Evolutionary conservation across 495 filamentous ascomycete species (phyloP), one percentile per base, ranked within the genome.

Genomic region (Daldinia loculata): DNA sequence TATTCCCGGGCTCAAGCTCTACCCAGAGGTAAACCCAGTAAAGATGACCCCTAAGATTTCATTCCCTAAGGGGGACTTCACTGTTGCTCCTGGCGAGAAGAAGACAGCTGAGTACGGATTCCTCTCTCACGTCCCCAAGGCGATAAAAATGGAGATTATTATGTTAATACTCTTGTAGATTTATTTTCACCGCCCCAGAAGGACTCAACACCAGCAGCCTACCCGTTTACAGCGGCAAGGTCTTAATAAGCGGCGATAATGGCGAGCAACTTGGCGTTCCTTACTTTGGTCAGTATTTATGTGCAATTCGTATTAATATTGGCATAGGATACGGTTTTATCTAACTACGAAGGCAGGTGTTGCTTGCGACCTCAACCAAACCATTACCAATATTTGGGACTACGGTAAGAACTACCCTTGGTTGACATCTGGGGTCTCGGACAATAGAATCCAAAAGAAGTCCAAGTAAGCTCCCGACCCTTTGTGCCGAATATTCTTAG

Each of bases 211-310:
- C 24, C 0, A 66, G 70, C 17, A 63, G 39, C 30, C 51, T 80
- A 27, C 78, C 76, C n/a, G 61, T 79, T 34, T 80, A 80, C 39
- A 70, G 76, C 5, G 78, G 78, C 17, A 77, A 77, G 55, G 66
- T 80, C 26, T 34, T 74, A 8, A 57, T 80, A 60, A 76, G 63
- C 4, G 67, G 75, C 17, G 52, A 59, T 45, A 80, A 78, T 36
- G 78, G 75, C 19, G 78, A 80, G 43, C 43, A 76, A 4, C 66
- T 79, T 8, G 69, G 66, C 3, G 57, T 80, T n/a, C 78, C 78
- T 0, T 80, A 80, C 41, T 66, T 78, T 30, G 78, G 78, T 62
- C 0, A 45, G 60, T 43, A 14, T 53, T n/a, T n/a, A 29, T 53
- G 24, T 1, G 4, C 24, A 19, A 22, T 11, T 12, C 3, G 12